Conservation (phyloP, 805 yeast genomes). For the Kregervanrija fluxuum region DNA sequence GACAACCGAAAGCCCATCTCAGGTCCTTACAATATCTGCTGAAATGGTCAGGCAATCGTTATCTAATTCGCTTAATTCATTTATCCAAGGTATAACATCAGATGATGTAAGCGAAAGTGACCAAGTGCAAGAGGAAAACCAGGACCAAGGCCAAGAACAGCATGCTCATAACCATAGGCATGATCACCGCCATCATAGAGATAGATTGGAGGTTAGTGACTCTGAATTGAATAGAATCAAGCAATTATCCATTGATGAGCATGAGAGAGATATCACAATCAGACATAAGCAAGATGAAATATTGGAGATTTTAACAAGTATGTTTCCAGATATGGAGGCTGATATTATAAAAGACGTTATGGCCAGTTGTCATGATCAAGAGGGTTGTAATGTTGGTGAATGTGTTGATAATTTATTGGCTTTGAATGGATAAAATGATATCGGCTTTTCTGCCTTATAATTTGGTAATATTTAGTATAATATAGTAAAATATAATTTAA, state of each 20-base stretch:
- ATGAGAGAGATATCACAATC: slow-evolving; percentile 23
- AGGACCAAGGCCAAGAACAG: neutral
- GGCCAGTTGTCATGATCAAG: slow-evolving; percentile 37
- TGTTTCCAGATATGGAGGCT: slow-evolving; percentile 71
- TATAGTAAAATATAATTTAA: no score
- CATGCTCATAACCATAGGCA: neutral
- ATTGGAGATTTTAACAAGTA: slow-evolving; percentile 44
- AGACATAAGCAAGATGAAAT: slow-evolving; percentile 40
- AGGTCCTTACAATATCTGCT: slow-evolving; percentile 30
- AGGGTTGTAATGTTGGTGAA: slow-evolving; percentile 51
- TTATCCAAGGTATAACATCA: slow-evolving; percentile 13
- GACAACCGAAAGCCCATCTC: slow-evolving; percentile 26
- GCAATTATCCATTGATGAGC: slow-evolving; percentile 26
- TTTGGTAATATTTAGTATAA: no score
- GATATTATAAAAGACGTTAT: slow-evolving; percentile 67
- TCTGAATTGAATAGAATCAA: slow-evolving; percentile 20
- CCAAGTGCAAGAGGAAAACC: slow-evolving; percentile 9
- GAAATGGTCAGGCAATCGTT: slow-evolving; percentile 30
- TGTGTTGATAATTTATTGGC: slow-evolving; percentile 61
- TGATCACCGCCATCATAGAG: neutral
- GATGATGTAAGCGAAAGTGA: slow-evolving; percentile 6
- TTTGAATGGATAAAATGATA: slow-evolving; percentile 7
- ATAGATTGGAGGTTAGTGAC: slow-evolving; percentile 6
- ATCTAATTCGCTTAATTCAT: slow-evolving; percentile 19
- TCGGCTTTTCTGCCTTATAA: no score